Evolutionary conservation across 2,329 filamentous ascomycete genomes (phyloP).

Genomic region (Paecilomyces variotii): DNA sequence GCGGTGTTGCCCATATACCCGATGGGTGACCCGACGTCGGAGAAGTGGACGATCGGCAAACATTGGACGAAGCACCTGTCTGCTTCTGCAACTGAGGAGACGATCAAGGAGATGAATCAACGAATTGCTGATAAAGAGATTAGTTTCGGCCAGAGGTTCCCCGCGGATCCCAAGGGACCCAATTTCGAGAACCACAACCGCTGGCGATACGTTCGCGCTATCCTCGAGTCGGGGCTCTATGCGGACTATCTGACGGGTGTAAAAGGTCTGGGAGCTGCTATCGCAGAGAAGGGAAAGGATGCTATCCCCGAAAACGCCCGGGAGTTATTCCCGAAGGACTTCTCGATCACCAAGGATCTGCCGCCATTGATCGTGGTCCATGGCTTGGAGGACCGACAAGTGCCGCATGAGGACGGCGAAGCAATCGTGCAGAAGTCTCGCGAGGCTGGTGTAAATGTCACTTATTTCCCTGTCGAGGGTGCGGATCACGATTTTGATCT

Average conservation of each 20-base stretch:
- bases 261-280: background rate
- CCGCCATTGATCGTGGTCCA: background rate
- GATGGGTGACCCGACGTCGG: background rate
- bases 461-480: conserved; percentile 1
- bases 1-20: conserved; percentile 1
- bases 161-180: background rate
- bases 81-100: background rate
- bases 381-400: background rate
- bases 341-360: background rate
- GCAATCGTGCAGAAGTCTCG: background rate
- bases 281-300: background rate
- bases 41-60: background rate
- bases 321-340: background rate
- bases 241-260: conserved; percentile 2
- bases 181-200: background rate
- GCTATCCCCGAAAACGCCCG: background rate
- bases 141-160: conserved; percentile 1
- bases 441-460: background rate
- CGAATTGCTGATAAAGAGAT: background rate
- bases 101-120: background rate
- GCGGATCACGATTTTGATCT: conserved; percentile 6
- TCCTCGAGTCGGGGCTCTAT: background rate
- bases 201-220: background rate
- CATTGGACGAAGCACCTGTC: background rate
- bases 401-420: background rate